Conservation (phyloP, 1,139 yeast species). For the Pichia sp. region DNA sequence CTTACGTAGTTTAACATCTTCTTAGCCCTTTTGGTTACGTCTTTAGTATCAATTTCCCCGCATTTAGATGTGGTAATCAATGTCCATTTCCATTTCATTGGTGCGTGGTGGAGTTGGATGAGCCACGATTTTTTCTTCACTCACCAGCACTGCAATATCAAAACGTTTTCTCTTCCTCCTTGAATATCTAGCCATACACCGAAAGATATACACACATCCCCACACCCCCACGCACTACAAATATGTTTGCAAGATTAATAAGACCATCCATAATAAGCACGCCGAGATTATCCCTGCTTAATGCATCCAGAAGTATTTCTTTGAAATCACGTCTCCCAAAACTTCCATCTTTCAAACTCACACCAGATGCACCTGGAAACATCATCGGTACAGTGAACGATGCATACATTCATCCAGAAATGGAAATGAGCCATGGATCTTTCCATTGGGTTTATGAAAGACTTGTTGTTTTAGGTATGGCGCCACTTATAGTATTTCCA, state of each 20-base stretch:
- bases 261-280: slow-evolving; percentile 7
- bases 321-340: slow-evolving; percentile 16
- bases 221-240: neutral
- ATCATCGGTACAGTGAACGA: slow-evolving; percentile 73
- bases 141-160: too few species aligned
- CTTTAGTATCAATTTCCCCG: too few species aligned
- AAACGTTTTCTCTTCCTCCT: neutral
- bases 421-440: slow-evolving; percentile 54
- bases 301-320: slow-evolving; percentile 6
- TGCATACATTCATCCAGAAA: slow-evolving; percentile 54
- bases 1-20: too few species aligned
- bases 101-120: too few species aligned
- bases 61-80: too few species aligned
- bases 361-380: slow-evolving; percentile 43
- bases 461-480: slow-evolving; percentile 47
- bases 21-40: too few species aligned
- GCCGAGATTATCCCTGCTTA: neutral
- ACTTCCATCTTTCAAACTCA: slow-evolving; percentile 13
- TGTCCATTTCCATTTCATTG: too few species aligned
- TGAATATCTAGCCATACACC: neutral
- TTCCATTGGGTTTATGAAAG: slow-evolving; percentile 71
- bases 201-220: too few species aligned
- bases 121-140: too few species aligned
- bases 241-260: slow-evolving; percentile 2
- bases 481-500: slow-evolving; percentile 61